These are phyloP conservation scores for Heterobasidion occidentale DNA, from an alignment of 1,284 basidiomycete genomes.

Conservation along the genomic window DNA sequence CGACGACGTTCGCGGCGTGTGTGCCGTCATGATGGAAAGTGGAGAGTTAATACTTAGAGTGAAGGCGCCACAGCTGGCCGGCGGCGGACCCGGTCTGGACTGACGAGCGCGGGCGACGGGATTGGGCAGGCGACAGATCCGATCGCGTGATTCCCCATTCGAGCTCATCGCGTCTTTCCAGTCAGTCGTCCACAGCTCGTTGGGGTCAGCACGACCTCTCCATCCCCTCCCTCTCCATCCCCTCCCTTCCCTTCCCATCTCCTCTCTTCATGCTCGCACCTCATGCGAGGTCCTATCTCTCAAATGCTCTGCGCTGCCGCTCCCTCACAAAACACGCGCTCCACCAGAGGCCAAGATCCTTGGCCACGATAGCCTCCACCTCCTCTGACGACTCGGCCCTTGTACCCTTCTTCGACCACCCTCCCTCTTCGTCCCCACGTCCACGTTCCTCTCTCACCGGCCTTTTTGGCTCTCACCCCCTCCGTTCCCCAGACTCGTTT, in stretches of 20 bases:
- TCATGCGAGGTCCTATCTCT: slow-evolving; percentile 8
- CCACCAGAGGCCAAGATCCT: slow-evolving; percentile 14
- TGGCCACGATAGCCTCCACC: slow-evolving; percentile 38
- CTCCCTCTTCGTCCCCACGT: slow-evolving; percentile 29
- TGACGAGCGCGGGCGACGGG: no score
- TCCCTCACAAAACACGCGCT: slow-evolving; percentile 7
- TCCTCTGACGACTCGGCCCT: slow-evolving; percentile 57
- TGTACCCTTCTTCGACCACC: slow-evolving; percentile 65
- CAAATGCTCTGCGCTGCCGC: slow-evolving; percentile 3
- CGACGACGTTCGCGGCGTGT: no score
- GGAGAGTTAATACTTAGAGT: no score
- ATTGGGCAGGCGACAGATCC: no score
- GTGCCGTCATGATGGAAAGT: no score
- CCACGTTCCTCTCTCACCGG: slow-evolving; percentile 44
- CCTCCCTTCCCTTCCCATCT: background rate
- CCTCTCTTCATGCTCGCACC: slow-evolving; percentile 11
- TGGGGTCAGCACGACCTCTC: background rate
- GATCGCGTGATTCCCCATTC: no score
- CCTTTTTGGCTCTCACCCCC: slow-evolving; percentile 62
- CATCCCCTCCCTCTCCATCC: background rate
- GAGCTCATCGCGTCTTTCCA: no score
- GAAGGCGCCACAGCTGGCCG: no score
- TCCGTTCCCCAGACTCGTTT: slow-evolving; percentile 57
- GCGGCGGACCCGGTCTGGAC: no score
- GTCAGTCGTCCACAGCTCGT: background rate